Evolutionary conservation across 345 rosid genomes (phyloP).

Genomic region (Erodium maritimum): DNA sequence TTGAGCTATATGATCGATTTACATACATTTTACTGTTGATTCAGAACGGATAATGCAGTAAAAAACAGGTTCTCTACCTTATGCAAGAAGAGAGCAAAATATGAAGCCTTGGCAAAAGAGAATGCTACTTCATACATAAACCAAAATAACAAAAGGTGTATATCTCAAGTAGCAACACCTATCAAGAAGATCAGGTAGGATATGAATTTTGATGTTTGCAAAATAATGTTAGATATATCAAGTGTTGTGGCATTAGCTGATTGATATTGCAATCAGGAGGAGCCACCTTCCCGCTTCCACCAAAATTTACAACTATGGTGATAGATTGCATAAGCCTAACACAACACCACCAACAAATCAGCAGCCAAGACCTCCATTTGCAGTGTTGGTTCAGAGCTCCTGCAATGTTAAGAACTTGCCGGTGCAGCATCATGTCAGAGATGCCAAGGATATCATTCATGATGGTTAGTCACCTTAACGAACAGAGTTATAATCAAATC

Average conservation of each 20-base stretch:
- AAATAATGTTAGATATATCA: too few species aligned
- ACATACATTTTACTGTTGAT: slow-evolving; percentile 8
- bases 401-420: slow-evolving; percentile 14
- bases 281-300: slow-evolving; percentile 36
- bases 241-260: not conserved
- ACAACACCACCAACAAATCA: slow-evolving; percentile 23
- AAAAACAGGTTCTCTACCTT: slow-evolving; percentile 93
- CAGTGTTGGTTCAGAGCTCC: slow-evolving; percentile 47
- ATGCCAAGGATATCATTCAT: slow-evolving; percentile 26
- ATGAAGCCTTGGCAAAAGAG: slow-evolving; percentile 81
- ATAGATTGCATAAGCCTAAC: slow-evolving; percentile 38
- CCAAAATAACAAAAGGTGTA: slow-evolving; percentile 58
- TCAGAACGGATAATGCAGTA: slow-evolving; percentile 97
- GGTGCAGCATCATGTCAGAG: slow-evolving; percentile 21
- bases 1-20: too few species aligned
- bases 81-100: slow-evolving; percentile 95
- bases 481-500: slow-evolving; percentile 1
- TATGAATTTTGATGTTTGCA: not conserved
- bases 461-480: slow-evolving; percentile 27
- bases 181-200: slow-evolving; percentile 49
- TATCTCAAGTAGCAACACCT: slow-evolving; percentile 27
- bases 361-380: slow-evolving; percentile 53
- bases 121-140: slow-evolving; percentile 38
- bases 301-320: slow-evolving; percentile 28
- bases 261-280: slow-evolving; percentile 31